phyloP scores from a whole-genome alignment of 495 filamentous ascomycete species.

The Aspergillus bridgeri region DNA sequence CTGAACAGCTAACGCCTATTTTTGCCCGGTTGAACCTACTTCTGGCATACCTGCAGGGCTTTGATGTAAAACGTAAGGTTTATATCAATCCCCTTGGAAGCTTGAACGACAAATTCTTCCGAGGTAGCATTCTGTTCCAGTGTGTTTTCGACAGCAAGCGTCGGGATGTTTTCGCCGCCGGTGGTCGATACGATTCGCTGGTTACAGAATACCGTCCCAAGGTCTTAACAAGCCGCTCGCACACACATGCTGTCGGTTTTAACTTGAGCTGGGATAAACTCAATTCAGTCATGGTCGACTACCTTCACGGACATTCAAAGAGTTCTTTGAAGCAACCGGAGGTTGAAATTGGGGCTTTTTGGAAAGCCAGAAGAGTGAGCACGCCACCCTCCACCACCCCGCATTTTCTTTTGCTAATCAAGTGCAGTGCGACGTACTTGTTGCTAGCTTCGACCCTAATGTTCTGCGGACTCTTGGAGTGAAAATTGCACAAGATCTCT shows the following conservation, averaged over 20 bases:
- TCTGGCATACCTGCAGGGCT: conserved; percentile 68
- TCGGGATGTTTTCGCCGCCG: conserved; percentile 84
- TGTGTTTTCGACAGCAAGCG: conserved; percentile 86
- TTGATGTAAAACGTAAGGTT: conserved; percentile 71
- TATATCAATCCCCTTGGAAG: conserved; percentile 84
- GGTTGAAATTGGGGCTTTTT: conserved; percentile 48
- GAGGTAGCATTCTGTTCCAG: conserved; percentile 83
- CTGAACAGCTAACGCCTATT: conserved; percentile 63
- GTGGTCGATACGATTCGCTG: conserved; percentile 86
- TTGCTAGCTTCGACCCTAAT: conserved; percentile 78
- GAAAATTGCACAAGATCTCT: conserved; percentile 73
- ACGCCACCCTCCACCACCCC: background rate
- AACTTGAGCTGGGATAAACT: conserved; percentile 86
- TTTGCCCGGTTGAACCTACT: conserved; percentile 77
- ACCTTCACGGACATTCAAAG: conserved; percentile 59
- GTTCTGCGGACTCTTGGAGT: conserved; percentile 72
- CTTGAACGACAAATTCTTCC: conserved; percentile 90
- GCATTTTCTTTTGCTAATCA: conserved; percentile 10
- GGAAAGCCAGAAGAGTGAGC: conserved; percentile 61
- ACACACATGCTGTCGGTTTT: conserved; percentile 81
- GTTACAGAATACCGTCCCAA: conserved; percentile 54
- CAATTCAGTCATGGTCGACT: conserved; percentile 59
- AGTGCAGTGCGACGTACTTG: conserved; percentile 74
- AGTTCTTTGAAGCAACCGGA: conserved; percentile 63
- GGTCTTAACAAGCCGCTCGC: conserved; percentile 34